Evolutionary conservation across 2,329 filamentous ascomycete genomes (phyloP).

Genomic region (Verticillium zaregamsianum): DNA sequence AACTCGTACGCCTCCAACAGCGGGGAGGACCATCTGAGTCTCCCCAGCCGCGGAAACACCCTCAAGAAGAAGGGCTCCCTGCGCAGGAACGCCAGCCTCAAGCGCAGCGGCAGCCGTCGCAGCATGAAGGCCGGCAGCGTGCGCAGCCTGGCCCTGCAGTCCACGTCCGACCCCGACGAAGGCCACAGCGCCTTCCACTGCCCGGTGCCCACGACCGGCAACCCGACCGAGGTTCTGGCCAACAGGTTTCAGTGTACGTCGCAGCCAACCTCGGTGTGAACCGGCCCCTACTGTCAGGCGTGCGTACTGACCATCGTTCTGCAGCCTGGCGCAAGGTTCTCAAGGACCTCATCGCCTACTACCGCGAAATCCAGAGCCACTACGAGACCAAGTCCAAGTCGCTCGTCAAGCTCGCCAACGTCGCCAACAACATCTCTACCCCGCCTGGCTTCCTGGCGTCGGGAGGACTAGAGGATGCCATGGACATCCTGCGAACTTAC

Average conservation of each 20-base stretch:
- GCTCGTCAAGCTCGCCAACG: conserved; percentile 75
- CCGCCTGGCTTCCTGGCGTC: conserved; percentile 74
- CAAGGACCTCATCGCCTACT: conserved; percentile 91
- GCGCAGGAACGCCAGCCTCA: conserved; percentile 68
- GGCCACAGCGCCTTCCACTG: conserved; percentile 82
- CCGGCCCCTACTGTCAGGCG: neutral
- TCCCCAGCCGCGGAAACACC: conserved; percentile 58
- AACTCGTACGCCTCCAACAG: conserved; percentile 52
- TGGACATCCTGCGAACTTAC: conserved; percentile 74
- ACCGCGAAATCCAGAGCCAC: conserved; percentile 83
- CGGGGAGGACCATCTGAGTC: conserved; percentile 36
- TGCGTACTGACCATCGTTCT: conserved; percentile 1
- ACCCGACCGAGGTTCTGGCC: conserved; percentile 82
- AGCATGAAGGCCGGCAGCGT: conserved; percentile 86
- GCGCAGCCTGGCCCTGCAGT: conserved; percentile 70
- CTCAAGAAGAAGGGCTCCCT: conserved; percentile 86
- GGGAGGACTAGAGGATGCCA: conserved; percentile 83
- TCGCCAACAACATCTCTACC: conserved; percentile 73
- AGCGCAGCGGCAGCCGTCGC: conserved; percentile 73
- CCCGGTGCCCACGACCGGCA: conserved; percentile 82
- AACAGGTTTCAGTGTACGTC: conserved; percentile 80
- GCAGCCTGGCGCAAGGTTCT: conserved; percentile 91
- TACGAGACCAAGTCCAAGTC: conserved; percentile 85
- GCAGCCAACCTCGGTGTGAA: neutral
- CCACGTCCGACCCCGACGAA: conserved; percentile 63